Percentiles rank a stretch among this genome's conserved stretches.
These are phyloP conservation scores for Malus hybrid DNA, from an alignment of 331 rosid genomes.

Conservation along the genomic window DNA sequence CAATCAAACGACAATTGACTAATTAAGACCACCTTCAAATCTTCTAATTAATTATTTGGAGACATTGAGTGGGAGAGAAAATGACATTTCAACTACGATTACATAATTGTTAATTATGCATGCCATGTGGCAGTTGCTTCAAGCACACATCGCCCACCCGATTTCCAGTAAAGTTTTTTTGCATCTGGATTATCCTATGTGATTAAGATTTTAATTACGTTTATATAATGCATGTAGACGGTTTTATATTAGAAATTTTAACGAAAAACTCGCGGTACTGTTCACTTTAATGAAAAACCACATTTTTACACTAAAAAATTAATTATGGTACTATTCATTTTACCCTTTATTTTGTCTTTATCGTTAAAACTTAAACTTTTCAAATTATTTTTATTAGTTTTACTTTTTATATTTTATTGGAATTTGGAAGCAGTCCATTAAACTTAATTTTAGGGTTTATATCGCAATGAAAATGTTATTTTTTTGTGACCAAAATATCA, in stretches of 20 bases:
- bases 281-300: no score
- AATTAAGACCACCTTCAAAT: not conserved
- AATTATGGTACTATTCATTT: no score
- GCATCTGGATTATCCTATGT: not conserved
- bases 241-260: no score
- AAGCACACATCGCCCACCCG: not conserved
- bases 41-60: not conserved
- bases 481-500: rapidly evolving
- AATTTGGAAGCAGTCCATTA: not conserved
- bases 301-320: no score
- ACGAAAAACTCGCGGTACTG: no score
- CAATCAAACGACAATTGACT: not conserved
- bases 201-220: not conserved
- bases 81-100: constrained; percentile 2
- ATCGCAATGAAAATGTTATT: no score
- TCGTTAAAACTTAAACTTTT: no score
- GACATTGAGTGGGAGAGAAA: not conserved
- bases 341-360: no score
- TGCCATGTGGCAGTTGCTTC: constrained; percentile 5
- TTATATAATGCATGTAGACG: not conserved
- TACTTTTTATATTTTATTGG: not conserved
- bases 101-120: not conserved
- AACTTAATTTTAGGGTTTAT: no score
- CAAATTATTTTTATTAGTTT: no score
- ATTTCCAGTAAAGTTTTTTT: not conserved